Evolutionary conservation across 192 early-diverging fungal genomes (phyloP), one percentile per base, ranked within the genome.

Genomic region (Neocallimastix lanati): DNA sequence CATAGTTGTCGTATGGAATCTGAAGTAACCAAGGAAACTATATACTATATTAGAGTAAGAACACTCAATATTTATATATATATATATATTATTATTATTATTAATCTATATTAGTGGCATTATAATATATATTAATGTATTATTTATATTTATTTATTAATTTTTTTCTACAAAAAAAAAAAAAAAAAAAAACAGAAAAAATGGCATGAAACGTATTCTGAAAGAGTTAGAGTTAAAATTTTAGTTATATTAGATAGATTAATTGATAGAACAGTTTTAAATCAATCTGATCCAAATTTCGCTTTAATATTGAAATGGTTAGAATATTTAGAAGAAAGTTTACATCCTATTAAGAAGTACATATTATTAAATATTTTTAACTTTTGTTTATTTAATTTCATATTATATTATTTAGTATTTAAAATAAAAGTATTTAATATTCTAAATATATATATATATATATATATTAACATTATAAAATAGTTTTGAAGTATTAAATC

Each of bases 21-120:
- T 28, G 80, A 81, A 50, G 80, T 81, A 27, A 81, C 80, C 29
- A 81, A 81, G 58, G 80, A 81, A 50, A 80, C 80, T 9, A 80
- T 81, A 18, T 76, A 81, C 11, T 38, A 80, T 28, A 30, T 81
- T 25, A 28, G 80, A 36, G 79, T 81, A 78, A 40, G 27, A 27
- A 11, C 16, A 21, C 40, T n/a, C n/a, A n/a, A n/a, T n/a, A 50
- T 21, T 21, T 14, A 50, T 50, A 50, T 50, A 50, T 50, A 38
- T 12, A 14, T 38, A 14, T 14, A 50, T 16, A 21, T 21, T 50
- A 16, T 50, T 16, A 21, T 16, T 50, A 37, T 37, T 37, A 37
- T 14, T 37, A n/a, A n/a, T n/a, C n/a, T n/a, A n/a, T n/a, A n/a
- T n/a, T n/a, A n/a, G n/a, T n/a, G n/a, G n/a, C n/a, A n/a, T n/a